These are phyloP conservation scores for Ogataea zsoltii DNA, from an alignment of 805 yeast species.

Conservation along the genomic window DNA sequence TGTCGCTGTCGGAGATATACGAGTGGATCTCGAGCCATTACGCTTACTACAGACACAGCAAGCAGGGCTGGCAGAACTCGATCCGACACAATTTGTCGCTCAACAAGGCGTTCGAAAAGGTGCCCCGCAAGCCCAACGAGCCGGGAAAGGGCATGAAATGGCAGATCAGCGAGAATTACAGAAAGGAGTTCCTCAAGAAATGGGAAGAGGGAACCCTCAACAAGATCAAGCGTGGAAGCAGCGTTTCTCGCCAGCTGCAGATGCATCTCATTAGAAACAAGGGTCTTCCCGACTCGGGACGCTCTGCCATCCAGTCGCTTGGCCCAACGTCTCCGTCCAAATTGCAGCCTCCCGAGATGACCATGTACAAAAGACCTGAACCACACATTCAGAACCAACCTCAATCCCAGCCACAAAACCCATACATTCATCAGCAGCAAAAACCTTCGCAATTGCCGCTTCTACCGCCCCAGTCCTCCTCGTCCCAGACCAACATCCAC, in stretches of 20 bases:
- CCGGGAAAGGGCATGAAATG: slow-evolving; percentile 99
- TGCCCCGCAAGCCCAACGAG: slow-evolving; percentile 91
- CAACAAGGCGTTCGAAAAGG: slow-evolving; percentile 97
- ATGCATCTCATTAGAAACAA: slow-evolving; percentile 66
- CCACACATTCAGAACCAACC: slow-evolving; percentile 7
- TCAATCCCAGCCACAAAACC: neutral
- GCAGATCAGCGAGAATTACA: slow-evolving; percentile 87
- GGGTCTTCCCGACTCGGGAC: slow-evolving; percentile 48
- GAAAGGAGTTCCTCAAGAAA: slow-evolving; percentile 80
- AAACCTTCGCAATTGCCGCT: neutral
- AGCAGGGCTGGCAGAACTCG: slow-evolving; percentile 98
- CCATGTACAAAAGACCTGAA: slow-evolving; percentile 15
- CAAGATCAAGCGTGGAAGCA: slow-evolving; percentile 76
- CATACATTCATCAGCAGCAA: neutral
- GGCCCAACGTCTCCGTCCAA: slow-evolving; percentile 6
- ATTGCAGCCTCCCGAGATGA: slow-evolving; percentile 7
- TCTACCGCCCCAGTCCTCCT: slow-evolving; percentile 5
- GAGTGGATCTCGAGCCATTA: slow-evolving; percentile 86
- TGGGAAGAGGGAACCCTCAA: slow-evolving; percentile 74
- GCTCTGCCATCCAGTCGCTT: slow-evolving; percentile 22
- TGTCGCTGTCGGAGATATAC: slow-evolving; percentile 89
- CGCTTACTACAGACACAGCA: slow-evolving; percentile 87
- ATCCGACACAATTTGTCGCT: slow-evolving; percentile 92
- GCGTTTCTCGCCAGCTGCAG: slow-evolving; percentile 78
- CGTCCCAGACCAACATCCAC: slow-evolving; percentile 4